Base-by-base conservation (phyloP, 805 yeast genomes). In the Cyberlindnera lachancei region DNA sequence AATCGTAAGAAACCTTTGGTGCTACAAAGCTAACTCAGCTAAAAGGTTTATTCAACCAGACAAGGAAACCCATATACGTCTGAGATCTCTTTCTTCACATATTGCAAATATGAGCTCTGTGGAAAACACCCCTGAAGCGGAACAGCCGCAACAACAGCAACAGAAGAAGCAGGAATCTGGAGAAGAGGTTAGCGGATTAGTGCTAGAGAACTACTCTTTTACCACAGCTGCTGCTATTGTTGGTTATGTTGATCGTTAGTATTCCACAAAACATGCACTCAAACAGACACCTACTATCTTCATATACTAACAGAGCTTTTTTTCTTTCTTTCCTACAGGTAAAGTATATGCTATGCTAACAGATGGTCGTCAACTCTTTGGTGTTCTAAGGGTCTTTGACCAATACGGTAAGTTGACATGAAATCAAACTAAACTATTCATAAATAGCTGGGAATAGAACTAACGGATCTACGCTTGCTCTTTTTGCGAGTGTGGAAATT, bases 341-440 rank as follows among this genome's bases (percentile, higher is more conserved):
- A 74, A 79, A 50, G 83, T 92, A 20, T 80, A 84, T 46, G 94
- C 86, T 3, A 68, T 85, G 26, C 66, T 92, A 43, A 78, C 95
- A 51, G 97, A 90, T 56, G 97, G 97, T 23, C 72, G 90, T 44
- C 76, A 79, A 42, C 61, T 90, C 20, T 79, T 84, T 52, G 98
- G 98, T 13, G 82, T 88, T 16, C 66, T 92, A 44, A 73, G 98
- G 57, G 86, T 96, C 3, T 92, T 90, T 58, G 98, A 92, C 61
- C 96, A 90, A 58, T 92, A 79, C 56, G 82, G 73, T 50, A 36
- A 20, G 56, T 49, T 7, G 13, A 13, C 15, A 20, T 7, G n/a
- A n/a, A n/a, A n/a, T n/a, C n/a, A n/a, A n/a, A 10, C 22, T 11
- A 8, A 11, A 19, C 9, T 20, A 10, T 18, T 4, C 20, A 13